Evolutionary conservation across 140 eudicot genomes (phyloP), one percentile per base, ranked within the genome.

Genomic region (Senecio squalidus): DNA sequence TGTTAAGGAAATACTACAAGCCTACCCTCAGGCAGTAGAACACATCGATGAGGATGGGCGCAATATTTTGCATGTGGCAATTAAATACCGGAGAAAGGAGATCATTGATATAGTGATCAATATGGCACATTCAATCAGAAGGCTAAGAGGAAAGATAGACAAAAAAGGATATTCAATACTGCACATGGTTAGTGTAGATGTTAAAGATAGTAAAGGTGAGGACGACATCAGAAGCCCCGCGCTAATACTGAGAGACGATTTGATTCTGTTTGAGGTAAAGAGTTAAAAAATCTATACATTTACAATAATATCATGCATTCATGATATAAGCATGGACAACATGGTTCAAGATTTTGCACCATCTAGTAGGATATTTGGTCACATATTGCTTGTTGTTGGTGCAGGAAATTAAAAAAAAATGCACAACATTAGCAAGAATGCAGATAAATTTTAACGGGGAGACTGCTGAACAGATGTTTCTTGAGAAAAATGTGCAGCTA

Each of bases 21-120:
- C 8, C 56, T 70, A 76, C 57, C 82, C 78, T 10, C 71, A 45
- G 10, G 73, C 82, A 20, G 64, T 76, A 14, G 77, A 70, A 56
- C 73, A 76, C 38, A 60, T 64, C 6, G 77, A 43, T 44, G 26
- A 0, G 4, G 14, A 41, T n/a, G 75, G 76, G 13, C 34, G 80
- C 9, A 61, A 47, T 14, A 62, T 74, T 15, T 14, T 74, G 25
- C 80, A 74, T 11, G 53, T 74, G 0, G 75, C 75, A 3, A 52
- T 74, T 6, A 74, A 74, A 34, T 55, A 74, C 28, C 62, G 80
- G 36, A 68, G 57, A 39, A 17, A 36, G 20, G 25, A 67, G 36
- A 47, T 74, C 10, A 44, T 60, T 47, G 47, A 67, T 29, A 40
- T 21, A 9, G 71, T 74, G 6, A 43, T 33, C 57, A 21, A 39